phyloP scores from a whole-genome alignment of 202 grass and related monocot species.

The Thinopyrum obtusiflorum region DNA sequence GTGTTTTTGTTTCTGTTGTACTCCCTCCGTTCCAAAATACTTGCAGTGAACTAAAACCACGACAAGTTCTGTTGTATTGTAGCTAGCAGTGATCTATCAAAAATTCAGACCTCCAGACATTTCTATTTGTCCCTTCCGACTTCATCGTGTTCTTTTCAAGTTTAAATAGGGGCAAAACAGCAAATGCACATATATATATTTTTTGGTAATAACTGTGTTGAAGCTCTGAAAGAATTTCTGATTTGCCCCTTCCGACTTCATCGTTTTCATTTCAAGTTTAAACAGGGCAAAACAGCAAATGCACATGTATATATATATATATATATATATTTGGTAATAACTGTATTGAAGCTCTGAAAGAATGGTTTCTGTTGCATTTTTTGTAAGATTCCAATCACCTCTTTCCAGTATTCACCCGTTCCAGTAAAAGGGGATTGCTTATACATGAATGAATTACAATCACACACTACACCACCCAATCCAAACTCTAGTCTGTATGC shows the following conservation, averaged over 20 bases:
- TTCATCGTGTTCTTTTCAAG: not conserved
- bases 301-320: no score
- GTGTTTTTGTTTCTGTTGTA: no score
- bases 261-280: no score
- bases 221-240: no score
- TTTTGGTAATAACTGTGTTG: not conserved
- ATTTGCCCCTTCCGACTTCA: no score
- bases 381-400: not conserved
- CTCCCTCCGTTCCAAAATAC: no score
- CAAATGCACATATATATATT: not conserved
- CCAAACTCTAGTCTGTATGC: not conserved
- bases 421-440: not conserved
- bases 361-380: not conserved
- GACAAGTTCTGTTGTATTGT: no score
- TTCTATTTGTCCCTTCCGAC: not conserved
- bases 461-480: constrained; percentile 6
- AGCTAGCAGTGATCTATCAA: not conserved
- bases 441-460: not conserved
- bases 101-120: not conserved
- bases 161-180: not conserved
- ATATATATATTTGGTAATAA: not conserved
- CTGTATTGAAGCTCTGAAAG: not conserved
- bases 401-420: not conserved
- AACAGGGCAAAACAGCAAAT: no score
- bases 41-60: no score